Evolutionary conservation across 2,329 filamentous ascomycete genomes (phyloP), one percentile per base, ranked within the genome.

Genomic region (Xylaria multiplex): DNA sequence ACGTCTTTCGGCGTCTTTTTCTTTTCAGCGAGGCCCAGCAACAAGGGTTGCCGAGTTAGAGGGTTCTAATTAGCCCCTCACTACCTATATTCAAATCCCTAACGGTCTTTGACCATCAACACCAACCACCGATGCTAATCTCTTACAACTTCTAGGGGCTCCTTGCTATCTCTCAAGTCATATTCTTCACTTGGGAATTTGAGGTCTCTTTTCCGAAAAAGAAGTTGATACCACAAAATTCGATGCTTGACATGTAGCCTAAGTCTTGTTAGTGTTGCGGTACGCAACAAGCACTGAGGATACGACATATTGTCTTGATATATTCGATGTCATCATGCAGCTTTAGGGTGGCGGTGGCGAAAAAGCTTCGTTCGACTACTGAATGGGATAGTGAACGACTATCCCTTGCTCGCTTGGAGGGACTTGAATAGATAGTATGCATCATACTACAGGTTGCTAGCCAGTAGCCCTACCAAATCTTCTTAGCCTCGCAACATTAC

Each of bases 301-400:
- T 35, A 56, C 56, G 43, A 35, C 58, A 2, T 62, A 64, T 40
- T 59, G 37, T 11, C 40, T 65, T 22, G 65, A 46, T 16, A 40
- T 68, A 48, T 65, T 62, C 19, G 27, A 58, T 40, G 54, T 61
- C 16, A 58, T 27, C 43, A 64, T 65, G 53, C 60, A 46, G 7
- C 54, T 65, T 27, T 42, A 60, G 9, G 65, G 56, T 14, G 57
- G 59, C 5, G 57, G 58, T 30, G 67, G 57, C 5, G 43, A 57
- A n/a, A 55, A 55, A 27, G 64, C 64, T 64, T 62, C 53, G 24
- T 50, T 22, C 42, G 53, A 5, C 54, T 67, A 16, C 46, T 59
- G 30, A 52, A 65, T 32, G 59, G 62, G 14, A 62, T 67, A 16
- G 42, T 65, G 60, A 62, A 59, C 59, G 60, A 67, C 48, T 57